Percentiles rank a stretch among this genome's conserved stretches.
These are phyloP conservation scores for Apiotrichum mycotoxinovorans DNA, from an alignment of 1,284 basidiomycete species.

Conservation along the genomic window DNA sequence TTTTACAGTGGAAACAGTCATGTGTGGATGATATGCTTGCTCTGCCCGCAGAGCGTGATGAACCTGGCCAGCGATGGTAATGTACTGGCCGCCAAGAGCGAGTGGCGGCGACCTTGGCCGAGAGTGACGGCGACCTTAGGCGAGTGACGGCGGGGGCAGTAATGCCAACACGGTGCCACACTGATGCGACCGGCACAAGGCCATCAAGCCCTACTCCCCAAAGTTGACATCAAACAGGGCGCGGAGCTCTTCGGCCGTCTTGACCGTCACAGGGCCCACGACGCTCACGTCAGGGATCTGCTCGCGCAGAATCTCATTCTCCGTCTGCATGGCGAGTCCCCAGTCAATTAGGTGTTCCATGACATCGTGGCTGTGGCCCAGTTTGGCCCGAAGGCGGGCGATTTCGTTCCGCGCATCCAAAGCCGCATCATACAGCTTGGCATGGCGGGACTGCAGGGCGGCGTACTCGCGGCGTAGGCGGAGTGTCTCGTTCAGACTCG, in stretches of 20 bases:
- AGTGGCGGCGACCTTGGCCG: no score
- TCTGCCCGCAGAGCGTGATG: no score
- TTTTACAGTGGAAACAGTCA: no score
- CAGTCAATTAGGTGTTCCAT: background rate
- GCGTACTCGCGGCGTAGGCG: background rate
- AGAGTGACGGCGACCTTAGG: no score
- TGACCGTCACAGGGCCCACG: background rate
- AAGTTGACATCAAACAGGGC: background rate
- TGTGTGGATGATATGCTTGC: no score
- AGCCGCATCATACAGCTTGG: background rate
- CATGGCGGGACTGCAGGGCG: background rate
- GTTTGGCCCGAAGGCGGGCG: background rate
- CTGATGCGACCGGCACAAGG: no score
- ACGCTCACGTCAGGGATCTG: background rate
- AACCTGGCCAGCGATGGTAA: no score
- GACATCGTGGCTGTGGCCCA: background rate
- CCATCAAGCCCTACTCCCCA: no score
- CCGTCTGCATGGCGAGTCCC: constrained; percentile 2
- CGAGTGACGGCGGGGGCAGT: no score
- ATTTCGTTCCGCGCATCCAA: constrained; percentile 6
- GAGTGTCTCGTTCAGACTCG: background rate
- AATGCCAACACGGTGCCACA: no score
- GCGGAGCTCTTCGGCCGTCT: background rate
- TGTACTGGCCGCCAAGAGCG: no score
- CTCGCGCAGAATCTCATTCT: constrained; percentile 5